Evolutionary conservation across 495 filamentous ascomycete species (phyloP).

Genomic region (Parmelia sp.): DNA sequence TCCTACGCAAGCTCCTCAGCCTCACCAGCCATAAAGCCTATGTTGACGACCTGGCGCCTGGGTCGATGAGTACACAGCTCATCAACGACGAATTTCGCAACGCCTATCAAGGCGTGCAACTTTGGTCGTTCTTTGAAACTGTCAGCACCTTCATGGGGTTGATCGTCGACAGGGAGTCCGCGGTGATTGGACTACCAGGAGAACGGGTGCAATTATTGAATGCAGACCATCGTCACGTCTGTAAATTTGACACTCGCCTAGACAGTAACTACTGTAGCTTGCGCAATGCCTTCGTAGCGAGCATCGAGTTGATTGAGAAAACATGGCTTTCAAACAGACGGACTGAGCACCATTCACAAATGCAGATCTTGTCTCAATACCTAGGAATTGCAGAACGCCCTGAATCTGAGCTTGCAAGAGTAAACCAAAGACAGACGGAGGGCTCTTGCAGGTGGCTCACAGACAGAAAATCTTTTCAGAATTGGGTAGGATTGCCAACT

Average conservation of each 20-base stretch:
- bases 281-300: constrained; percentile 29
- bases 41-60: constrained; percentile 13
- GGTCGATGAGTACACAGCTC: constrained; percentile 22
- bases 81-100: constrained; percentile 35
- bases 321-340: background rate
- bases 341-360: background rate
- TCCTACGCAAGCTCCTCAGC: constrained; percentile 28
- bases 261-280: constrained; percentile 40
- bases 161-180: constrained; percentile 41
- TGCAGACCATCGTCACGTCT: constrained; percentile 43
- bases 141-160: constrained; percentile 14
- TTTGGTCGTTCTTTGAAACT: constrained; percentile 27
- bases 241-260: constrained; percentile 37
- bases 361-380: constrained; percentile 26
- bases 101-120: constrained; percentile 20
- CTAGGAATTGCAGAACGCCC: constrained; percentile 27
- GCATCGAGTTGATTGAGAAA: constrained; percentile 10
- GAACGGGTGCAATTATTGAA: constrained; percentile 35
- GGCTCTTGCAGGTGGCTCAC: constrained; percentile 34
- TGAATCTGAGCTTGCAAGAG: constrained; percentile 30
- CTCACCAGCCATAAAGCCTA: background rate
- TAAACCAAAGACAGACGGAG: constrained; percentile 29
- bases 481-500: constrained; percentile 25
- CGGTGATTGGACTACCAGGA: constrained; percentile 36
- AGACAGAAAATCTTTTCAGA: constrained; percentile 22